Conservation (phyloP, 352 stramenopile species). For the Saprolegnia parasitica region DNA sequence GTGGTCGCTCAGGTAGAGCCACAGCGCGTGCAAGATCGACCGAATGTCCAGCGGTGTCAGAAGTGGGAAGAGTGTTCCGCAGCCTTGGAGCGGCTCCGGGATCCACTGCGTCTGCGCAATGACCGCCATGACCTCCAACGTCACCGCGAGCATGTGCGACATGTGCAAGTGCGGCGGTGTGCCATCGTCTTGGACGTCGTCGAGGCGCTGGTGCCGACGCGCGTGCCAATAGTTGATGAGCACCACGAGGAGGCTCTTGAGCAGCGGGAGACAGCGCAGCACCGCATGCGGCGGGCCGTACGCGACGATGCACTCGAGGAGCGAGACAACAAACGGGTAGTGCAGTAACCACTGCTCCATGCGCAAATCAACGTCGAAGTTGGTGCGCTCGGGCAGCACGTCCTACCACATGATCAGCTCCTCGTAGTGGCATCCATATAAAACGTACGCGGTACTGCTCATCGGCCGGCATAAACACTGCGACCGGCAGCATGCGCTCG, state of each 20-base stretch:
- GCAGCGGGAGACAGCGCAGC: slow-evolving; percentile 56
- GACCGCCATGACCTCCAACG: slow-evolving; percentile 58
- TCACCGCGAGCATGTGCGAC: slow-evolving; percentile 59
- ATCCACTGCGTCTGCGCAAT: slow-evolving; percentile 57
- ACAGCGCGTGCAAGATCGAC: slow-evolving; percentile 74
- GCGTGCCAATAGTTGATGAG: slow-evolving; percentile 79
- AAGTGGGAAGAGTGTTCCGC: slow-evolving; percentile 58
- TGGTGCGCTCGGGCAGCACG: slow-evolving; percentile 71
- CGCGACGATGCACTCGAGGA: slow-evolving; percentile 47
- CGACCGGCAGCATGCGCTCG: slow-evolving; percentile 51
- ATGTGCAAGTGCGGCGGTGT: slow-evolving; percentile 81
- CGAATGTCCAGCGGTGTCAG: slow-evolving; percentile 67
- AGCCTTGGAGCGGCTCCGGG: slow-evolving; percentile 40
- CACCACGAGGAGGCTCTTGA: slow-evolving; percentile 73
- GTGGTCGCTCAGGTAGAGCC: slow-evolving; percentile 77
- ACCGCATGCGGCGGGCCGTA: slow-evolving; percentile 38
- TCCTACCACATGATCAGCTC: slow-evolving; percentile 36
- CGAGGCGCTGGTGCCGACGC: slow-evolving; percentile 34
- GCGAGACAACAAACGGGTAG: slow-evolving; percentile 62
- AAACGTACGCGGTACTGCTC: slow-evolving; percentile 52
- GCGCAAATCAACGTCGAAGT: slow-evolving; percentile 70
- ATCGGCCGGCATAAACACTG: slow-evolving; percentile 66
- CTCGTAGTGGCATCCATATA: not conserved
- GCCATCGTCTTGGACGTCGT: slow-evolving; percentile 59
- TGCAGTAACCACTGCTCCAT: slow-evolving; percentile 83